Base-by-base conservation (phyloP, 495 filamentous ascomycete genomes). In the Trichocladium antarcticum region DNA sequence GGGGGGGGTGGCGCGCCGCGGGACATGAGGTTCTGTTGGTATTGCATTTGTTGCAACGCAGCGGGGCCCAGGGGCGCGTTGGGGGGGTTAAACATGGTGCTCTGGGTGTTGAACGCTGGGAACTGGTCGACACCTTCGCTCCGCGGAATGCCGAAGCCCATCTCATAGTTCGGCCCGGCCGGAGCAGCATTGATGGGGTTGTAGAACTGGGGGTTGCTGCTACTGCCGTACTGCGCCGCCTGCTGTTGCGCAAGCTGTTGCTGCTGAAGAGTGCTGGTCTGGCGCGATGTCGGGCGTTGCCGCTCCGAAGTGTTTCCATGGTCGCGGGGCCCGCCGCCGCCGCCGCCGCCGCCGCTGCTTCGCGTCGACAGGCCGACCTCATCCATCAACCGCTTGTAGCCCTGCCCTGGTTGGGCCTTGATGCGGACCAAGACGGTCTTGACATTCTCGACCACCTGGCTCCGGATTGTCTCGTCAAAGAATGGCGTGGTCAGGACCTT, bases 331-430 rank as follows among this genome's bases (percentile, higher is more conserved):
- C 62, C 62, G 17, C 66, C 64, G 29, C 65, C 68, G 16, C 51
- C 50, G 8, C 44, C 55, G 1, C 63, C 57, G 47, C 44, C 55
- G 1, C 63, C 57, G 47, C 41, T 59, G 54, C 57, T 75, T 14
- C 75, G 67, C 32, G 75, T 79, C 40, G 87, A 87, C 47, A 93
- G 69, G 42, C 86, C 89, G 60, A 95, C 92, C 66, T 96, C 89
- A 58, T 95, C 89, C 92, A 98, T 98, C 40, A 98, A 67, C 36
- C 92, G 85, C 74, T 97, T 97, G 68, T 98, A 98, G 34, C 92
- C 92, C 66, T 98, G 93, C 41, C 84, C 83, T 39, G 92, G 87
- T 49, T 90, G 84, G 6, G 86, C 89, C 68, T 98, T 98, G 54
- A 97, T 77, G 53, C 84, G 84, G 37, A 87, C 73, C 36, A 98